phyloP scores from a whole-genome alignment of 345 rosid genomes.

The Aegle marmelos region DNA sequence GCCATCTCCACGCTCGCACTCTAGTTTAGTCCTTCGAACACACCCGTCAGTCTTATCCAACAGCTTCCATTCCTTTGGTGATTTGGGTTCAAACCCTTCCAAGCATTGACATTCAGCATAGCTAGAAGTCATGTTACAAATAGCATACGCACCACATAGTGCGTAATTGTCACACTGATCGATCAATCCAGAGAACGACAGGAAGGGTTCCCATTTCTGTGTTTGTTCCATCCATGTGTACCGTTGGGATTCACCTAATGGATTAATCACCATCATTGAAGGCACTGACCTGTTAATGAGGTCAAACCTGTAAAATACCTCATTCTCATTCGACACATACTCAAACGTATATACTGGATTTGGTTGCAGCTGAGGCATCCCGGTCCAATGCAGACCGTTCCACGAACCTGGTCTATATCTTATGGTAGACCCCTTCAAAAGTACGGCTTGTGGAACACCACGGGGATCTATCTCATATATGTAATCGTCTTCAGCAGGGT shows the following conservation, averaged over 20 bases:
- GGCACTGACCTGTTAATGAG: background rate
- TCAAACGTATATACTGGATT: conserved; percentile 1
- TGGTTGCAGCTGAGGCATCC: background rate
- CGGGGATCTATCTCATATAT: conserved; percentile 20
- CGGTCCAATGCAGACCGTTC: conserved; percentile 39
- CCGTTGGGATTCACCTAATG: background rate
- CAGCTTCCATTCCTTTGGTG: conserved; percentile 33
- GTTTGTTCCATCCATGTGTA: background rate
- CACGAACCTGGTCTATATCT: conserved; percentile 40
- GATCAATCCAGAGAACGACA: background rate
- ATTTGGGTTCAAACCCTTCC: conserved; percentile 40
- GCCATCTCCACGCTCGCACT: conserved; percentile 32
- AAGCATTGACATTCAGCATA: conserved; percentile 40
- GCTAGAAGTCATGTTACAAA: conserved; percentile 18
- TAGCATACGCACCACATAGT: conserved; percentile 42
- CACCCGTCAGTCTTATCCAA: conserved; percentile 49
- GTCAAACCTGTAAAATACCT: background rate
- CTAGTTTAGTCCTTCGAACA: conserved; percentile 29
- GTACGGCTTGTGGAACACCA: conserved; percentile 40
- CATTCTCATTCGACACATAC: conserved; percentile 2
- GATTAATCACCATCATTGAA: background rate
- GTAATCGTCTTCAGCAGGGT: conserved; percentile 39
- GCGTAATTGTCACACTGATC: conserved; percentile 12
- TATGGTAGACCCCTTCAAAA: conserved; percentile 14
- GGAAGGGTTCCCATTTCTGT: background rate